These are phyloP conservation scores for Beta corolliflora DNA, from an alignment of 179 eudicot genomes.

Conservation along the genomic window DNA sequence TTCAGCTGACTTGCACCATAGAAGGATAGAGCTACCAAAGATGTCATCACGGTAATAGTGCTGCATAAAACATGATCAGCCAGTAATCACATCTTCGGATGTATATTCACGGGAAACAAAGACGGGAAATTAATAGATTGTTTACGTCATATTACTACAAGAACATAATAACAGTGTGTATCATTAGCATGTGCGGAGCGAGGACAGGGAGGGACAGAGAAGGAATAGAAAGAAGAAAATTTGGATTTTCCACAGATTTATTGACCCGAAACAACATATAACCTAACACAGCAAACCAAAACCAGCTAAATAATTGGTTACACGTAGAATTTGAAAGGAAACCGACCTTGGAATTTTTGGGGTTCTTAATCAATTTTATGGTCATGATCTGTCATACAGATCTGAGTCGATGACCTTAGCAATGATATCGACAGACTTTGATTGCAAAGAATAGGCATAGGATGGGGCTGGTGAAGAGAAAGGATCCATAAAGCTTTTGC, in stretches of 20 bases:
- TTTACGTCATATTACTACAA: neutral
- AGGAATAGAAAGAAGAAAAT: neutral
- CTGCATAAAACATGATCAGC: conserved; percentile 46
- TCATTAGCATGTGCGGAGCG: too few relatives aligned
- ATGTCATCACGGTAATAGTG: conserved; percentile 92
- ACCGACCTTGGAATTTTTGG: too few relatives aligned
- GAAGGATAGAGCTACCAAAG: conserved; percentile 91
- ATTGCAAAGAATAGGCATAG: neutral
- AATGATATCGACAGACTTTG: neutral
- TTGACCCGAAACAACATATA: neutral
- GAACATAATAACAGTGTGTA: neutral
- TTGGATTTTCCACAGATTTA: neutral
- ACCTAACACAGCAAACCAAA: neutral
- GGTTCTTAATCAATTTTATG: too few relatives aligned
- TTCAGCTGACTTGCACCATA: conserved; percentile 97
- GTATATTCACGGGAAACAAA: neutral
- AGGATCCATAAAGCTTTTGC: neutral
- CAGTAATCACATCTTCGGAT: neutral
- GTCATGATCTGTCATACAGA: too few relatives aligned
- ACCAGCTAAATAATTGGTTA: too few relatives aligned
- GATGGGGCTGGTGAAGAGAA: neutral
- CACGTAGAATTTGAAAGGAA: too few relatives aligned
- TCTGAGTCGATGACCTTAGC: neutral
- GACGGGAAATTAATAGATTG: neutral
- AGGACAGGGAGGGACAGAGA: too few relatives aligned